Percentiles rank a stretch among this genome's conserved stretches.
Evolutionary conservation across 306 rosid genomes (phyloP).

Genomic region (Begonia loranthoides): DNA sequence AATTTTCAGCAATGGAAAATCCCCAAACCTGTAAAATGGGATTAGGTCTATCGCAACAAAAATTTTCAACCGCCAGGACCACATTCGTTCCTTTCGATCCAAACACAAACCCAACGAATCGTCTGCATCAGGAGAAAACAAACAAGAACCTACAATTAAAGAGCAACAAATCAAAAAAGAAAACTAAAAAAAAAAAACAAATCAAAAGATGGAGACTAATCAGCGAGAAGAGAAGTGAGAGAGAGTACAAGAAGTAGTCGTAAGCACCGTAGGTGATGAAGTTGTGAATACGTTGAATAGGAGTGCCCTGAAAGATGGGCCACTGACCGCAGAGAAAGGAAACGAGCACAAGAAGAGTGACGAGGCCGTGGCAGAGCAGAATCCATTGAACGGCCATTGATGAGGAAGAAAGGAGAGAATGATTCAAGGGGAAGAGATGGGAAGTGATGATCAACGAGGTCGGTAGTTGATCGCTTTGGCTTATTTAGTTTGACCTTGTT

Average conservation of each 20-base stretch:
- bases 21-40: conserved; percentile 68
- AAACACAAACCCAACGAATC: conserved; percentile 48
- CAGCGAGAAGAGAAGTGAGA: too few species aligned
- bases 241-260: conserved; percentile 64
- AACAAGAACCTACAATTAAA: conserved; percentile 1
- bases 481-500: too few species aligned
- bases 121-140: conserved; percentile 24
- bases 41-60: conserved; percentile 91
- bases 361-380: conserved; percentile 54
- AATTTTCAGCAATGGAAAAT: background rate
- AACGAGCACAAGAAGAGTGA: conserved; percentile 40
- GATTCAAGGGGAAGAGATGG: background rate
- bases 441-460: too few species aligned
- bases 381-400: conserved; percentile 65
- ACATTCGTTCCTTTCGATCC: conserved; percentile 57
- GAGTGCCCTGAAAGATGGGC: conserved; percentile 87
- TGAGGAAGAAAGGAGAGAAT: background rate
- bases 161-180: background rate
- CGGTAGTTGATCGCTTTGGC: too few species aligned
- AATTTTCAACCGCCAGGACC: conserved; percentile 51
- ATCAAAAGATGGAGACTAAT: too few species aligned
- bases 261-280: conserved; percentile 73
- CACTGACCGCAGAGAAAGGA: conserved; percentile 93
- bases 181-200: background rate
- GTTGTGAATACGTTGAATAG: conserved; percentile 53